phyloP scores from a whole-genome alignment of 192 early-diverging fungal species.

The Backusella westeae region DNA sequence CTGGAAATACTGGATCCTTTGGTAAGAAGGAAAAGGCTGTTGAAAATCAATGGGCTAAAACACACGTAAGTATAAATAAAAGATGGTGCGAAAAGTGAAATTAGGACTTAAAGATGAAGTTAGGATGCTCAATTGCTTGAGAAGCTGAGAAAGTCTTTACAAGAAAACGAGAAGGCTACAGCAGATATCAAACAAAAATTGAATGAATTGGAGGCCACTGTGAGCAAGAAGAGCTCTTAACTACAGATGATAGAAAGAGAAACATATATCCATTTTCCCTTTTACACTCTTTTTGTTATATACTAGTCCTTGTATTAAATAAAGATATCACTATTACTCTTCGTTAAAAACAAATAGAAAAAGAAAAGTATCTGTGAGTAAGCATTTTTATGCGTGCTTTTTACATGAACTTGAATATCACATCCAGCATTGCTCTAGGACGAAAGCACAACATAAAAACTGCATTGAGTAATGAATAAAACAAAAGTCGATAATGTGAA shows the following conservation, averaged over 20 bases:
- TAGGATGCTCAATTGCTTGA: conserved; percentile 2
- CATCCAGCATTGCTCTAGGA: background rate
- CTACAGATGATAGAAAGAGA: background rate
- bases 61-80: conserved; percentile 5
- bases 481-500: background rate
- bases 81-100: background rate
- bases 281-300: background rate
- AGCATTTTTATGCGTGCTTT: background rate
- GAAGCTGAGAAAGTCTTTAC: background rate
- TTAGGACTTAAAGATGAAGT: background rate
- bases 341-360: background rate
- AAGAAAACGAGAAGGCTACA: background rate
- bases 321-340: background rate
- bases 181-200: background rate
- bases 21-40: conserved; percentile 11
- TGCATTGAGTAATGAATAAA: background rate
- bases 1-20: background rate
- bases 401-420: background rate
- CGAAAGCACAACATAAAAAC: background rate
- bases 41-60: conserved; percentile 1
- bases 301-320: background rate
- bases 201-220: background rate
- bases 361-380: background rate
- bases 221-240: background rate
- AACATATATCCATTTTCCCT: background rate